Conservation (phyloP, 208 protist genomes). For the Leishmania braziliensis region DNA sequence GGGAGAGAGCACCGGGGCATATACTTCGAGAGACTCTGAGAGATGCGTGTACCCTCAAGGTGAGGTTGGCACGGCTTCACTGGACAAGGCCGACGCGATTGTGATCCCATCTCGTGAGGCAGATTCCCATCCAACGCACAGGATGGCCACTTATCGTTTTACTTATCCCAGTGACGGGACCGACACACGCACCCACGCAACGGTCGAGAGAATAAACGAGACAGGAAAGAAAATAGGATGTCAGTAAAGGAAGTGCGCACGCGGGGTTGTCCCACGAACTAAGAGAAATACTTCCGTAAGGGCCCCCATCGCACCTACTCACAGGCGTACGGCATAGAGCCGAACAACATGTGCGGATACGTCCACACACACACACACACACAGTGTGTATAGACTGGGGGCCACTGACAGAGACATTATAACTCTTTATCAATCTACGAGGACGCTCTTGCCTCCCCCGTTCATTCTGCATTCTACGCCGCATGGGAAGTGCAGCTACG, state of each 20-base stretch:
- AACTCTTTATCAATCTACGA: too few relatives aligned
- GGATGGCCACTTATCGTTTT: not conserved
- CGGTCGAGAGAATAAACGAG: too few relatives aligned
- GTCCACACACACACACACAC: too few relatives aligned
- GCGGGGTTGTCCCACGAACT: too few relatives aligned
- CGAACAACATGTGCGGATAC: too few relatives aligned
- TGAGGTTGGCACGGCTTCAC: not conserved
- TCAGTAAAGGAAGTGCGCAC: too few relatives aligned
- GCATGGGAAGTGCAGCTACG: not conserved
- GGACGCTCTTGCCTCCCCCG: not conserved
- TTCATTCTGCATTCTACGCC: not conserved
- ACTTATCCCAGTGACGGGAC: not conserved
- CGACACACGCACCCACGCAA: not conserved
- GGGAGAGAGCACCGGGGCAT: not conserved
- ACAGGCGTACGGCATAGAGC: too few relatives aligned
- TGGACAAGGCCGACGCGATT: not conserved
- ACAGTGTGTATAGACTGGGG: too few relatives aligned
- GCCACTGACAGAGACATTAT: too few relatives aligned
- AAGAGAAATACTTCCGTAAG: not conserved
- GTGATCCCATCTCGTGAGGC: not conserved
- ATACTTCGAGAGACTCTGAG: not conserved
- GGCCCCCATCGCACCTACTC: too few relatives aligned
- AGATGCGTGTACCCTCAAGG: not conserved
- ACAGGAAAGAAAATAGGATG: too few relatives aligned
- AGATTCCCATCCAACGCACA: not conserved